A percentile compares a stretch with the other conserved stretches of the same genome.
These are phyloP conservation scores for Fusarium burgessii DNA, from an alignment of 2,329 filamentous ascomycete species.

Conservation along the genomic window DNA sequence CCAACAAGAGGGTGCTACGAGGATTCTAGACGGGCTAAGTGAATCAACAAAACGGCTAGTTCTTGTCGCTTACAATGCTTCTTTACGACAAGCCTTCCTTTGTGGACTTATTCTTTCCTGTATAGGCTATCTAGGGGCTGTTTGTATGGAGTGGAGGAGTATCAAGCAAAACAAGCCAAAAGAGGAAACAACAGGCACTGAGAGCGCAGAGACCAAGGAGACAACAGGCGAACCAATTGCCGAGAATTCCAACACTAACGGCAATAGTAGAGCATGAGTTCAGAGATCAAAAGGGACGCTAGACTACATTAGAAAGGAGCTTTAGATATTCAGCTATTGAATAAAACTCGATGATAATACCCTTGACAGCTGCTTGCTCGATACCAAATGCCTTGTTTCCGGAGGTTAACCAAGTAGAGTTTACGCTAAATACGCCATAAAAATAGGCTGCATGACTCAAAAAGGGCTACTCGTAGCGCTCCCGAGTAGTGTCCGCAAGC, in stretches of 20 bases:
- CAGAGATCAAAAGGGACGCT: neutral
- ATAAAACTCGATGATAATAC: neutral
- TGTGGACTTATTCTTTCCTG: conserved; percentile 1
- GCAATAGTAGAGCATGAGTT: neutral
- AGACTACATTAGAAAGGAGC: neutral
- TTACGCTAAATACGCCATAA: neutral
- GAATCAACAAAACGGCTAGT: neutral
- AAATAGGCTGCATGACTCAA: neutral
- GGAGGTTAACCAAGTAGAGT: neutral
- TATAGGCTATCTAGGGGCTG: neutral
- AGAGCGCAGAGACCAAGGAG: neutral
- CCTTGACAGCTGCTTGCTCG: too few species aligned
- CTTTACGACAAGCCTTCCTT: neutral
- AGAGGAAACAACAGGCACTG: neutral
- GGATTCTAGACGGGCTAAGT: neutral
- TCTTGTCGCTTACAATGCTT: neutral
- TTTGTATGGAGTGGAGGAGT: conserved; percentile 1
- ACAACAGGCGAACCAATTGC: neutral
- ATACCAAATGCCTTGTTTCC: neutral
- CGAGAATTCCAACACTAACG: neutral
- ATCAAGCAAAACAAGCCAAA: neutral
- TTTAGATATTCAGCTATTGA: neutral
- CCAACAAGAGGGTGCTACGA: neutral
- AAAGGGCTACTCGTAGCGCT: neutral
- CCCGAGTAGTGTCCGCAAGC: neutral